Conservation (phyloP, 2,329 filamentous ascomycete genomes). For the Exophiala dermatitidis region DNA sequence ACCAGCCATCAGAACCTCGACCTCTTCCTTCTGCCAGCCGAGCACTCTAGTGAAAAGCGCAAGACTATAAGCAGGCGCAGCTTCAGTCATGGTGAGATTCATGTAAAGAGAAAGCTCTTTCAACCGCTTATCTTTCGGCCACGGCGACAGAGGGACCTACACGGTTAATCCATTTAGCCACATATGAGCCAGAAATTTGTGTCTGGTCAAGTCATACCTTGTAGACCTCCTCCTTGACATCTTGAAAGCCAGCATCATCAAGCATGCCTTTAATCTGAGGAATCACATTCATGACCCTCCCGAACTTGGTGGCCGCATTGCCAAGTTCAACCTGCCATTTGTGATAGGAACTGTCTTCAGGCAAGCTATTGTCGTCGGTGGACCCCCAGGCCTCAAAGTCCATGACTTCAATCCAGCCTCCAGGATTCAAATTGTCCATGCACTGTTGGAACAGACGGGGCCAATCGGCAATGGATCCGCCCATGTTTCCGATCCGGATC, state of each 20-base stretch:
- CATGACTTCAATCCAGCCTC: conserved; percentile 30
- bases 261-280: conserved; percentile 21
- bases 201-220: conserved; percentile 16
- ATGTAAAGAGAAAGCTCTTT: conserved; percentile 29
- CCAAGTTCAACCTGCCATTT: conserved; percentile 19
- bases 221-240: conserved; percentile 26
- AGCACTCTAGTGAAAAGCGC: conserved; percentile 36
- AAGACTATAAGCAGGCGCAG: conserved; percentile 35
- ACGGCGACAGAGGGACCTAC: conserved; percentile 28
- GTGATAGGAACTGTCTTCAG: conserved; percentile 14
- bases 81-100: conserved; percentile 29
- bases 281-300: conserved; percentile 18
- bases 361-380: conserved; percentile 29
- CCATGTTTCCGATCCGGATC: conserved; percentile 35
- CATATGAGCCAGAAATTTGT: too few relatives aligned
- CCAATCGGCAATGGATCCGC: conserved; percentile 34
- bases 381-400: conserved; percentile 31
- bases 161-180: background rate
- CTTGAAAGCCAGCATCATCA: conserved; percentile 27
- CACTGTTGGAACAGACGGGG: conserved; percentile 25
- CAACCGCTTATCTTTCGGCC: conserved; percentile 29
- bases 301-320: conserved; percentile 12
- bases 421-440: conserved; percentile 28
- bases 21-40: conserved; percentile 31
- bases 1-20: conserved; percentile 34